Evolutionary conservation across 2,329 filamentous ascomycete genomes (phyloP).

Genomic region (Colletotrichum horii): DNA sequence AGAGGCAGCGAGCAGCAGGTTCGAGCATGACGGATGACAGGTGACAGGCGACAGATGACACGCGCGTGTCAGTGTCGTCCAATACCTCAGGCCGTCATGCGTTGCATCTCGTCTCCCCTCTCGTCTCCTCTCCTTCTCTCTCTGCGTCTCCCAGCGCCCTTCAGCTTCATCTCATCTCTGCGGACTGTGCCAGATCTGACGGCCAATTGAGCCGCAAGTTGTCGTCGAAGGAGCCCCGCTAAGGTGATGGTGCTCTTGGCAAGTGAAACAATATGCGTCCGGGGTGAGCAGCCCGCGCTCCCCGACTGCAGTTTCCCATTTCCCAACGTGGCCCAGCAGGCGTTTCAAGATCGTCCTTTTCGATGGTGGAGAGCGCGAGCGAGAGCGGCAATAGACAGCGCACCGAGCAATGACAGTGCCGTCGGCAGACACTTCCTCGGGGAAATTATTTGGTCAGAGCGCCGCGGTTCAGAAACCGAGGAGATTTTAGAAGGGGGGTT

Average conservation of each 20-base stretch:
- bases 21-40: conserved; percentile 5
- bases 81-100: background rate
- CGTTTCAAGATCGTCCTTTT: conserved; percentile 6
- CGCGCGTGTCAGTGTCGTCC: conserved; percentile 1
- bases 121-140: background rate
- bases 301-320: background rate
- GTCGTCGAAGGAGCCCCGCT: background rate
- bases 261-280: conserved; percentile 15
- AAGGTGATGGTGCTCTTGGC: background rate
- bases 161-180: conserved; percentile 8
- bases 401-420: background rate
- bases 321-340: background rate
- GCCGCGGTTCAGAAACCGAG: background rate
- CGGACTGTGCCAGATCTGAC: background rate
- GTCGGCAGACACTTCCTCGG: background rate
- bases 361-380: background rate
- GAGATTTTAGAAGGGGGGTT: background rate
- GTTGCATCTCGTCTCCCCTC: background rate
- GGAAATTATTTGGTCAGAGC: background rate
- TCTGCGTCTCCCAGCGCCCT: background rate
- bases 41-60: background rate
- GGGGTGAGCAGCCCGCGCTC: background rate
- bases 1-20: background rate
- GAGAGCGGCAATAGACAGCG: background rate
- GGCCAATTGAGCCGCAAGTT: background rate